phyloP scores from a whole-genome alignment of 768 basidiomycete species.

The Naganishia vaughanmartiniae region DNA sequence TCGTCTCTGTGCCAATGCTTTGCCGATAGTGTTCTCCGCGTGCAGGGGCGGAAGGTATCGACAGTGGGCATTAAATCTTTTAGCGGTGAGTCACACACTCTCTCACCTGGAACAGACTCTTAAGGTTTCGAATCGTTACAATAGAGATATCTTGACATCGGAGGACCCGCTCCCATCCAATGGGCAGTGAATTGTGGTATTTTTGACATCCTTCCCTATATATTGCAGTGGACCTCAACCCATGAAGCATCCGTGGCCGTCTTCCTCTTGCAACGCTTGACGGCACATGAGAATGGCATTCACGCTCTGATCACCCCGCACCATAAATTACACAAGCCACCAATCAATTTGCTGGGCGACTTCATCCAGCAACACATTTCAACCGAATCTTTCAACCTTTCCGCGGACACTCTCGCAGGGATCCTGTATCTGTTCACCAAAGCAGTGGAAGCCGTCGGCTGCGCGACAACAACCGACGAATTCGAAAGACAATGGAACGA shows the following conservation, averaged over 20 bases:
- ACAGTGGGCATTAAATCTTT: conserved; percentile 19
- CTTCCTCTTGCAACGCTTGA: conserved; percentile 25
- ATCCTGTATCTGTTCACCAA: conserved; percentile 26
- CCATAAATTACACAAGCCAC: neutral
- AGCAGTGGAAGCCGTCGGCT: neutral
- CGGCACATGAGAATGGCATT: conserved; percentile 12
- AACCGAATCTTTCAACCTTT: neutral
- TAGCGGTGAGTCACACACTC: conserved; percentile 20
- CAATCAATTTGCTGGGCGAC: conserved; percentile 8
- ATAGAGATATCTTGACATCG: conserved; percentile 31
- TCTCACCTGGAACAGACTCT: neutral
- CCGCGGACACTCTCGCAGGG: conserved; percentile 20
- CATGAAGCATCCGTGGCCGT: conserved; percentile 23
- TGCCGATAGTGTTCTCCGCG: conserved; percentile 31
- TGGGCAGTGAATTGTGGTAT: conserved; percentile 29
- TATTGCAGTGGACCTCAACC: conserved; percentile 9
- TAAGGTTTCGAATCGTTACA: neutral
- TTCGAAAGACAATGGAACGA: neutral
- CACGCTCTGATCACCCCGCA: neutral
- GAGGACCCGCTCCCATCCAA: conserved; percentile 19
- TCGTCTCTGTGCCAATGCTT: conserved; percentile 11
- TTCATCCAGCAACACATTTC: neutral
- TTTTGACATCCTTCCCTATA: conserved; percentile 16
- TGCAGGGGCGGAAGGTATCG: conserved; percentile 16
- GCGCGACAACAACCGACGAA: neutral